Percentiles rank a stretch among this genome's conserved stretches.
These are phyloP conservation scores for Fusarium dlaminii DNA, from an alignment of 2,329 filamentous ascomycete genomes.

Conservation along the genomic window DNA sequence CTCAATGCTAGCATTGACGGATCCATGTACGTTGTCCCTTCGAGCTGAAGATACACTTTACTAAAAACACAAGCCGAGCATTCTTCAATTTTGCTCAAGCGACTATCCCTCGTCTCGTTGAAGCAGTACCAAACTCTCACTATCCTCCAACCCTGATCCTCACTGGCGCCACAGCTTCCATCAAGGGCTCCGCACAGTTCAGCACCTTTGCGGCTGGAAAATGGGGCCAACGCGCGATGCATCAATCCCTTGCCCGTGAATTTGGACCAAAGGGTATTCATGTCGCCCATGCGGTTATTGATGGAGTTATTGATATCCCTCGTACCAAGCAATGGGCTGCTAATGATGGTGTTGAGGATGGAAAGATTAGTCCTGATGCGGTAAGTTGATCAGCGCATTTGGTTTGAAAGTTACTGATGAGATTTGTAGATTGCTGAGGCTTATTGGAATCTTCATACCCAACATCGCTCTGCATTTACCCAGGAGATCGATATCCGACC, in stretches of 20 bases:
- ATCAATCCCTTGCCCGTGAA: slow-evolving; percentile 80
- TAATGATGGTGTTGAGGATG: slow-evolving; percentile 59
- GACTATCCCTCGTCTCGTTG: slow-evolving; percentile 75
- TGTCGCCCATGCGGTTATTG: slow-evolving; percentile 82
- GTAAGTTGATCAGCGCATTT: slow-evolving; percentile 58
- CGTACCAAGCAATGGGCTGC: slow-evolving; percentile 64
- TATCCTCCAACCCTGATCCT: slow-evolving; percentile 84
- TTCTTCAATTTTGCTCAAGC: slow-evolving; percentile 81
- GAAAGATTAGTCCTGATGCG: slow-evolving; percentile 78
- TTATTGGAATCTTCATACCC: slow-evolving; percentile 86
- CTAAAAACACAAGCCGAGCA: slow-evolving; percentile 60
- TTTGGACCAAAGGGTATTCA: slow-evolving; percentile 88
- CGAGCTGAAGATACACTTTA: fast-evolving
- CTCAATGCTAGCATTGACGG: slow-evolving; percentile 57
- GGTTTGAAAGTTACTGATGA: neutral
- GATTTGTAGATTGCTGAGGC: slow-evolving; percentile 77
- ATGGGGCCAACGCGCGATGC: slow-evolving; percentile 78
- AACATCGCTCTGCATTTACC: slow-evolving; percentile 81
- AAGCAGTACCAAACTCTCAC: slow-evolving; percentile 61
- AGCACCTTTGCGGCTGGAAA: slow-evolving; percentile 80
- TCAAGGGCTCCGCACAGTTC: slow-evolving; percentile 76
- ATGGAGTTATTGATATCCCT: slow-evolving; percentile 86
- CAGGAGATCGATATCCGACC: slow-evolving; percentile 85
- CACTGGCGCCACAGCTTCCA: slow-evolving; percentile 84
- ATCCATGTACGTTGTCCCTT: slow-evolving; percentile 56